Evolutionary conservation across 805 yeast genomes (phyloP).

Genomic region (Candida argentea): DNA sequence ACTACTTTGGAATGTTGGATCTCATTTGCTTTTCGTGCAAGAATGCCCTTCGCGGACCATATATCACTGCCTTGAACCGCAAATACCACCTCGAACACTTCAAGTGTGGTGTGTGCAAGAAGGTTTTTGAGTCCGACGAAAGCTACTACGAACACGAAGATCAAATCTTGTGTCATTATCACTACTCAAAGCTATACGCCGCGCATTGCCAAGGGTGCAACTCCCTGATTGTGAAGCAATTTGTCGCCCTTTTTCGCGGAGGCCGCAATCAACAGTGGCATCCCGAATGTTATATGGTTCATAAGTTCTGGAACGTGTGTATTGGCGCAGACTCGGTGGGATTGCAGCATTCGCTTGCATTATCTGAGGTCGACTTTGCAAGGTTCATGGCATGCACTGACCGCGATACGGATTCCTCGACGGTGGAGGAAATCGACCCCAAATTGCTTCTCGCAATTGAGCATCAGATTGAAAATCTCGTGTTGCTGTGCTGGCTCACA

Average conservation of each 20-base stretch:
- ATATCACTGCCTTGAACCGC: constrained; percentile 85
- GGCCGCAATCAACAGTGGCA: constrained; percentile 97
- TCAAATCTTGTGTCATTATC: constrained; percentile 81
- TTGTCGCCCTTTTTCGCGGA: constrained; percentile 84
- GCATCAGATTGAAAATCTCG: constrained; percentile 46
- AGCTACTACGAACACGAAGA: constrained; percentile 84
- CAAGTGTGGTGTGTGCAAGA: constrained; percentile 78
- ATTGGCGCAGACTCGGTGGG: constrained; percentile 56
- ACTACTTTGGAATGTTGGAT: constrained; percentile 78
- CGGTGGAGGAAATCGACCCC: constrained; percentile 30
- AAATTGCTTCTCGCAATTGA: constrained; percentile 48
- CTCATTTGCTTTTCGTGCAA: constrained; percentile 83
- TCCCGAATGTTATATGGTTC: constrained; percentile 97
- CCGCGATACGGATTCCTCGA: constrained; percentile 5
- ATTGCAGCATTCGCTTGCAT: constrained; percentile 13
- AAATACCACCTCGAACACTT: constrained; percentile 94
- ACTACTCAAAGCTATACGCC: constrained; percentile 79
- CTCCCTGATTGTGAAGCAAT: constrained; percentile 85
- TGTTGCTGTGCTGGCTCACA: constrained; percentile 72
- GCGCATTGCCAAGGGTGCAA: constrained; percentile 90
- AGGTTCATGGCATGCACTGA: constrained; percentile 4
- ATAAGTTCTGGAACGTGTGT: constrained; percentile 90
- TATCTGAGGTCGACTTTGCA: constrained; percentile 6
- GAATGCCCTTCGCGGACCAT: constrained; percentile 80
- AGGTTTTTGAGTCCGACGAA: constrained; percentile 82